Conservation (phyloP, 78 protist species). For the Salpingoeca rosetta region DNA sequence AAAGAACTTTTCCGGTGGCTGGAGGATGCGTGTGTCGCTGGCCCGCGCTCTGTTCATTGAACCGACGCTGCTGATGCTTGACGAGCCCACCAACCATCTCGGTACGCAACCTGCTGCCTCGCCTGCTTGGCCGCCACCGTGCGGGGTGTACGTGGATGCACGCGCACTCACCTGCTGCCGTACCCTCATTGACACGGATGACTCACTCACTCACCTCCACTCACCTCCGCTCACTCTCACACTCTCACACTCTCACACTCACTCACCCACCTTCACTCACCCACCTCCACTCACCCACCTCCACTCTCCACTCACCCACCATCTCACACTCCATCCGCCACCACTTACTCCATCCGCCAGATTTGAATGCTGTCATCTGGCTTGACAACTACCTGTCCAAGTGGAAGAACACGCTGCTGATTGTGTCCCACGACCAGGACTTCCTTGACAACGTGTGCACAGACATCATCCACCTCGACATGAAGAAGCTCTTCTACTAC, state of each 20-base stretch:
- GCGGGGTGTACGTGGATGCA: no score
- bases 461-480: conserved; percentile 61
- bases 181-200: no score
- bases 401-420: conserved; percentile 59
- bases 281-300: no score
- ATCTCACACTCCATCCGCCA: no score
- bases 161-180: no score
- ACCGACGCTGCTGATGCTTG: conserved; percentile 80
- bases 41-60: conserved; percentile 81
- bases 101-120: no score
- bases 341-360: no score
- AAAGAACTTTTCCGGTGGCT: conserved; percentile 77
- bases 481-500: conserved; percentile 52
- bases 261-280: no score
- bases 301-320: neutral
- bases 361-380: conserved; percentile 83
- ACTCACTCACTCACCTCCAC: no score
- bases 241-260: no score
- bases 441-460: conserved; percentile 60
- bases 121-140: no score
- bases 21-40: conserved; percentile 90
- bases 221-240: no score
- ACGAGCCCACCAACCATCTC: conserved; percentile 64
- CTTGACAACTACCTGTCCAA: conserved; percentile 60
- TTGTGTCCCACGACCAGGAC: conserved; percentile 82